Percentiles rank a stretch among this genome's conserved stretches.
Conservation (phyloP, 169 alveolate species). For the Plasmodium fragile region DNA sequence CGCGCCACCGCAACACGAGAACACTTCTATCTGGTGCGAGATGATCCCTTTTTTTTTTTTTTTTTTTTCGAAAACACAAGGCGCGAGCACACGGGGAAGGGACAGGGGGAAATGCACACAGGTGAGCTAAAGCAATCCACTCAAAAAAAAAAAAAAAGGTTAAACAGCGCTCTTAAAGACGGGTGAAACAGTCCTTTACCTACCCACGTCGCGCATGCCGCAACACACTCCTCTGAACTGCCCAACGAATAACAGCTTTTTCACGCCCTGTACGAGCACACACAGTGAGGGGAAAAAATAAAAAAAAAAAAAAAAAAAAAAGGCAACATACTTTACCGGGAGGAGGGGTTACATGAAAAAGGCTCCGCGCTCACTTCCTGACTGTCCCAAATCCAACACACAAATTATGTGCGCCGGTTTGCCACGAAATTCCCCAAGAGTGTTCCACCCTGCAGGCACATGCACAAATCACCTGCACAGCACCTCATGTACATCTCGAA, state of each 20-base stretch:
- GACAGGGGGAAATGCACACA: not conserved
- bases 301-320: no score
- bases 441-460: not conserved
- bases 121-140: not conserved
- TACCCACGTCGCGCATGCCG: not conserved
- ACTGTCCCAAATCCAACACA: not conserved
- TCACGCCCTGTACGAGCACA: not conserved
- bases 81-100: not conserved
- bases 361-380: not conserved
- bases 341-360: not conserved
- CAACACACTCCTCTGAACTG: not conserved
- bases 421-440: not conserved
- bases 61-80: not conserved
- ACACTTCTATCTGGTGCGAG: not conserved
- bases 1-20: not conserved
- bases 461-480: not conserved
- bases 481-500: not conserved
- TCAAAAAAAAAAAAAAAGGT: not conserved
- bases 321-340: not conserved
- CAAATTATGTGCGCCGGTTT: not conserved
- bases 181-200: not conserved
- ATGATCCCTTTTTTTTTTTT: not conserved
- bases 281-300: not conserved
- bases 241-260: not conserved
- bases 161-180: not conserved